Conservation (phyloP, 495 filamentous ascomycete genomes). For the Corynascus novoguineensis region DNA sequence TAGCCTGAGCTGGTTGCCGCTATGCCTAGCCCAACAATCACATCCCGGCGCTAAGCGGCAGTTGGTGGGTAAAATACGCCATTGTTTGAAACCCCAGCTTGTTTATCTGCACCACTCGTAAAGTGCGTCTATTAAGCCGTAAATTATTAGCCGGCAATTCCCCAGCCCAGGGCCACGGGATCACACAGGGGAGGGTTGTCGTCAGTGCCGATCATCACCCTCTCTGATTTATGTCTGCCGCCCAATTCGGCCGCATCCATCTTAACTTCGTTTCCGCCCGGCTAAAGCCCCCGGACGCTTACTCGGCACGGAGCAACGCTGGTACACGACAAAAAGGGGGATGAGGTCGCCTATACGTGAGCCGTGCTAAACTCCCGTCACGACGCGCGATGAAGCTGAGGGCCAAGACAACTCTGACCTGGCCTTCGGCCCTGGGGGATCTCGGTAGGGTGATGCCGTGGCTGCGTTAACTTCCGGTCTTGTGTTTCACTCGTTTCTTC, state of each 20-base stretch:
- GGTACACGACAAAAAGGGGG: neutral
- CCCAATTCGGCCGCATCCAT: neutral
- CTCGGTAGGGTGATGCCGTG: conserved; percentile 4
- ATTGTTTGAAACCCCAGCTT: conserved; percentile 14
- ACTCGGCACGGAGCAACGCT: conserved; percentile 4
- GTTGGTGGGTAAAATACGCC: conserved; percentile 29
- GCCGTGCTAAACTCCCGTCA: neutral
- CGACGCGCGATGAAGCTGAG: neutral
- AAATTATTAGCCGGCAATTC: conserved; percentile 18
- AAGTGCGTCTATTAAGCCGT: conserved; percentile 15
- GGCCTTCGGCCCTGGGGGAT: neutral
- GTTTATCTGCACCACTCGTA: conserved; percentile 9
- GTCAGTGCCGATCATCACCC: neutral
- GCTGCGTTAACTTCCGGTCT: neutral
- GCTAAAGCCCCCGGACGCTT: conserved; percentile 1
- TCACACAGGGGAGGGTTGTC: conserved; percentile 1
- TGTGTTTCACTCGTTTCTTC: neutral
- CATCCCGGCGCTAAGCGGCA: conserved; percentile 23
- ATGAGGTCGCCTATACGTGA: neutral
- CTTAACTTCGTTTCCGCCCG: neutral
- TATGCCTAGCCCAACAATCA: neutral
- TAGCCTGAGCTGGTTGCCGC: neutral
- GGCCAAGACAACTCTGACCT: neutral
- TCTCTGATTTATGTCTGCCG: neutral
- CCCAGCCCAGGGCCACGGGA: conserved; percentile 4